These are phyloP conservation scores for Pulveroboletus sp. DNA, from an alignment of 768 basidiomycete species.

Conservation along the genomic window DNA sequence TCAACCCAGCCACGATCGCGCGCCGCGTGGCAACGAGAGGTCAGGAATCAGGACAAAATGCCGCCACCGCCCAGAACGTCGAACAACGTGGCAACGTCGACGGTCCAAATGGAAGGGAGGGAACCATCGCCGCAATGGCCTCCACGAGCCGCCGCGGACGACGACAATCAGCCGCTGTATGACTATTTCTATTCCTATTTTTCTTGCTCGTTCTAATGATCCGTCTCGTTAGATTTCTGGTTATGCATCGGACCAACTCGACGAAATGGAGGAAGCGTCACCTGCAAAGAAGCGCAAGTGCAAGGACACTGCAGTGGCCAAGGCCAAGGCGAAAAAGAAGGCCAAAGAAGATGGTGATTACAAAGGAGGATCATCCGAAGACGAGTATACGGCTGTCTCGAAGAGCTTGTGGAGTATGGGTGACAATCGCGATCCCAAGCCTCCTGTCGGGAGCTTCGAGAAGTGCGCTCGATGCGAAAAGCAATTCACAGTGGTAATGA, in stretches of 20 bases:
- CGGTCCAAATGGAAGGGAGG: constrained; percentile 1
- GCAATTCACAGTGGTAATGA: constrained; percentile 82
- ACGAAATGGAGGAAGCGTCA: constrained; percentile 47
- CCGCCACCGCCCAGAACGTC: too few relatives aligned
- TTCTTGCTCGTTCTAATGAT: background rate
- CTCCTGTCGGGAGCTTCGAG: constrained; percentile 73
- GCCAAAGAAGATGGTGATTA: constrained; percentile 46
- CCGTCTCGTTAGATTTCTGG: constrained; percentile 28
- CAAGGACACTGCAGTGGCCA: constrained; percentile 36
- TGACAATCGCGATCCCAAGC: constrained; percentile 40
- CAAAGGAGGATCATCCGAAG: constrained; percentile 52
- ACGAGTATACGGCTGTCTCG: constrained; percentile 63
- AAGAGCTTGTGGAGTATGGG: constrained; percentile 40
- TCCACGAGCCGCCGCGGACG: constrained; percentile 17
- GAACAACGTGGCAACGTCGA: too few relatives aligned
- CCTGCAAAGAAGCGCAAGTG: constrained; percentile 53
- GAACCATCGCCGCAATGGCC: background rate
- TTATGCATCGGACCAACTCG: constrained; percentile 73
- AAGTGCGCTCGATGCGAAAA: constrained; percentile 78
- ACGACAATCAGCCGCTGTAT: constrained; percentile 8
- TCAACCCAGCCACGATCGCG: constrained; percentile 40
- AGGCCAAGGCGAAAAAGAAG: constrained; percentile 36
- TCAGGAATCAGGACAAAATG: constrained; percentile 31
- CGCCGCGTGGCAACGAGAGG: constrained; percentile 32
- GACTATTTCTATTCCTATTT: background rate